Conservation (phyloP, 129 eudicot species). For the Chrysanthemum makinoi region DNA sequence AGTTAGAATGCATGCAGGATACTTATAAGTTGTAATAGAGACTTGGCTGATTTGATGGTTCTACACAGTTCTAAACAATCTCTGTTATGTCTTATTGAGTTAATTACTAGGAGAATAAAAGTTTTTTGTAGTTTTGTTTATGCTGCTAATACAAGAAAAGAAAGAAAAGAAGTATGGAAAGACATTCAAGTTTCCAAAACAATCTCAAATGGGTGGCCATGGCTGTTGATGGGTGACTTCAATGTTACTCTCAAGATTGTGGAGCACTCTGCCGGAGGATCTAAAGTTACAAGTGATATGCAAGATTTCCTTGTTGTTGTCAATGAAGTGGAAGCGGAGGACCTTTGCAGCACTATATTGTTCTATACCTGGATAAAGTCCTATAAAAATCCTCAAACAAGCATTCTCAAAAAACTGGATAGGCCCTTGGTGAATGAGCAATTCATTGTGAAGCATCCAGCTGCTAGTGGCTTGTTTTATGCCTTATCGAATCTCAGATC, state of each 20-base stretch:
- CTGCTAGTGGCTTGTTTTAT: neutral
- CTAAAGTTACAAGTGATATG: neutral
- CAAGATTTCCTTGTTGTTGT: neutral
- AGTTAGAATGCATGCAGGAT: no score
- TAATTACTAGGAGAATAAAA: no score
- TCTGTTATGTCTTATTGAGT: no score
- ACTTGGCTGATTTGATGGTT: no score
- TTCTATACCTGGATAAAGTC: neutral
- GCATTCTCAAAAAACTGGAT: neutral
- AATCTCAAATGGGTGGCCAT: neutral
- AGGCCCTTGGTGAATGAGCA: neutral
- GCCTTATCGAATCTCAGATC: neutral
- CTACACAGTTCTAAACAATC: no score
- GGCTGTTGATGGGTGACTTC: neutral
- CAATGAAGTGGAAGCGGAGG: neutral
- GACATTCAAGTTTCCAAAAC: no score
- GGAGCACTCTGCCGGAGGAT: neutral
- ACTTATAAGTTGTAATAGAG: no score
- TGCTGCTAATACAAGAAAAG: no score
- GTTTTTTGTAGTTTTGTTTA: no score
- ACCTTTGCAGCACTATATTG: neutral
- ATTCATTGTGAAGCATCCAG: neutral
- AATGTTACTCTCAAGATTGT: neutral
- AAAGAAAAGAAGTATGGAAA: no score
- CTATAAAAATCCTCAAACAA: no score